Evolutionary conservation across 1,284 basidiomycete species (phyloP), one percentile per base, ranked within the genome.

Genomic region (Irpex sp.): DNA sequence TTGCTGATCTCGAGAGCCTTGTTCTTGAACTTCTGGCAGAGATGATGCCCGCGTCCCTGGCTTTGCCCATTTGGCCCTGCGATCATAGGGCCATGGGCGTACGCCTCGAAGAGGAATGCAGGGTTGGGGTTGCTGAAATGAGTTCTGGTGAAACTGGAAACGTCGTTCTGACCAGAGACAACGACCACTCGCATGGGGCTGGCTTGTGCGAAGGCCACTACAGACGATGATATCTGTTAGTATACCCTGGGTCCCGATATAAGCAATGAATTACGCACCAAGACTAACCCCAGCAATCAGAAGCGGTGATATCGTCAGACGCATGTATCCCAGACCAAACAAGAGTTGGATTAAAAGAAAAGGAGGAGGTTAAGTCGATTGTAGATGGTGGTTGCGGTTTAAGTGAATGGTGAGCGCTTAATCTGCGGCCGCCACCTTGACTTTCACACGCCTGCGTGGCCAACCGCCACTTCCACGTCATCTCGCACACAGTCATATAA

Each of bases 1-100:
- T 85, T 83, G 55, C 80, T 78, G 47, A 83, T 67, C 49, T 78
- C 72, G 56, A 81, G 67, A 19, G 79, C 78, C 71, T 85, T 86
- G 66, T 77, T 69, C 57, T 74, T 74, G 71, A 81, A 67, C 15
- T 70, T 68, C 17, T 68, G 66, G 54, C 72, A 64, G 31, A 68
- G 67, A 37, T 57, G 54, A 63, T 54, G 61, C 26, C 61, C 48
- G 56, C 66, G 64, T 62, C 62, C 60, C 36, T 65, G 57, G 60
- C 51, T 31, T 63, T 61, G 58, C 26, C 48, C 19, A 68, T 61
- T 58, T 15, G 44, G 48, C 66, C 60, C 59, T 26, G 59, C 52
- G 63, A 61, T 58, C 38, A 37, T 60, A 61, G 51, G 61, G 8
- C 51, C 48, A 56, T 61, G 57, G 36, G 55, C 58, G 40, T 63